Base-by-base conservation (phyloP, 352 stramenopile genomes). In the Phytophthora colocasiae region DNA sequence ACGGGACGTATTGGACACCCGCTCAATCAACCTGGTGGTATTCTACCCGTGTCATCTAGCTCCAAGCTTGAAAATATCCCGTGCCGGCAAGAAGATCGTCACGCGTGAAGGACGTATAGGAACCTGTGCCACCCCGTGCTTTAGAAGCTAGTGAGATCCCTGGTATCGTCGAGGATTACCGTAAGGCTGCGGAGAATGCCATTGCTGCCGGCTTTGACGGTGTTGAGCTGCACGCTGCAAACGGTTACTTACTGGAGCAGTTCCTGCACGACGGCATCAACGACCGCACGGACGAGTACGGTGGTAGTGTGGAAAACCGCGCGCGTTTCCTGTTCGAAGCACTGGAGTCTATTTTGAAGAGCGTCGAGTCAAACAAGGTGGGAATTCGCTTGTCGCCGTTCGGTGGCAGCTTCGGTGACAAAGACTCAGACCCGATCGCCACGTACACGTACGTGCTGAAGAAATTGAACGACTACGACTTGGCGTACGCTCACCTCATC, bases 231-330 rank as follows among this genome's bases (percentile, higher is more conserved):
- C 93, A 98, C 74, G 69, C 51, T 4, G 95, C 90, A 7, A 97
- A 98, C 60, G 95, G 94, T 7, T 98, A 98, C 51, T 64, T 98
- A 39, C 71, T 98, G 40, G 91, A 98, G 67, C 81, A 97, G 66
- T 97, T 98, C 66, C 65, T 98, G 10, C 80, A 95, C 58, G 77
- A 83, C 50, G 78, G 63, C 19, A 80, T 83, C 54, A 98, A 98
- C 78, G 72, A 85, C 26, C 87, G 90, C 48, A 92, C 80, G 4
- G 92, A 98, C 73, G 46, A 81, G 45, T 98, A 97, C 62, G 92
- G 89, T 29, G 92, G 91, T 41, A 91, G 71, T 38, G 65, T 91
- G 29, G 88, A 97, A 64, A 97, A 97, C 64, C 87, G 93, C 43
- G 73, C 79, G 40, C 76, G 83, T 7, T 87, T 97, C 45, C 62